These are phyloP conservation scores for Aquilaria yunnanensis DNA, from an alignment of 345 rosid species.

Conservation along the genomic window DNA sequence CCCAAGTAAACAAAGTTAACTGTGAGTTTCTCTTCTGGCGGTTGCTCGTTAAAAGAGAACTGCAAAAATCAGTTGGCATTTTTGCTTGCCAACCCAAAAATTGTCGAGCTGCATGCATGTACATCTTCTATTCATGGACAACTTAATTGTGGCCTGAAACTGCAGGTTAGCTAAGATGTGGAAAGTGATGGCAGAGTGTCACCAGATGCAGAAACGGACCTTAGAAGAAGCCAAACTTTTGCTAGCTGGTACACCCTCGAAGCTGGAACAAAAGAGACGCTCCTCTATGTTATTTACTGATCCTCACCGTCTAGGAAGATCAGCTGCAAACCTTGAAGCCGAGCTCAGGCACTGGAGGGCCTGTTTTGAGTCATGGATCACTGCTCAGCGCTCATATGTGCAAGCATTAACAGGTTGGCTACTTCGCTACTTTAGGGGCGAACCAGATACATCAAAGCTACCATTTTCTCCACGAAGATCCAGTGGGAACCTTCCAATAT, in stretches of 20 bases:
- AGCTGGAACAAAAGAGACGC: slow-evolving; percentile 48
- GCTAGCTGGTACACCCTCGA: slow-evolving; percentile 68
- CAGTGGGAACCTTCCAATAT: slow-evolving; percentile 51
- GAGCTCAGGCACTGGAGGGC: slow-evolving; percentile 83
- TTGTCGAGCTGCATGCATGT: not conserved
- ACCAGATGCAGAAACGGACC: slow-evolving; percentile 69
- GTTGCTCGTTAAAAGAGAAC: not conserved
- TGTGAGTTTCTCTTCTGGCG: too few relatives aligned
- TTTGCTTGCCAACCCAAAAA: not conserved
- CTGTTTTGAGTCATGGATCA: slow-evolving; percentile 79
- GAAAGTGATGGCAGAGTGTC: slow-evolving; percentile 94
- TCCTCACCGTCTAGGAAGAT: slow-evolving; percentile 54
- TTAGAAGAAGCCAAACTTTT: slow-evolving; percentile 82
- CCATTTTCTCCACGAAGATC: slow-evolving; percentile 45
- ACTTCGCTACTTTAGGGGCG: slow-evolving; percentile 59
- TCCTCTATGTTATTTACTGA: slow-evolving; percentile 48
- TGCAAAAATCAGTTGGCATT: not conserved
- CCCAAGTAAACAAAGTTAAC: too few relatives aligned
- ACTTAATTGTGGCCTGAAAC: not conserved
- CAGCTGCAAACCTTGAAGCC: slow-evolving; percentile 67
- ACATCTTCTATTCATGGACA: not conserved
- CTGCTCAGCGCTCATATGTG: slow-evolving; percentile 73
- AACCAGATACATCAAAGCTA: slow-evolving; percentile 55
- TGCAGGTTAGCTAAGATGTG: slow-evolving; percentile 81
- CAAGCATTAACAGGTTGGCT: slow-evolving; percentile 79